These are phyloP conservation scores for Camelina hispida DNA, from an alignment of 345 rosid species.

Conservation along the genomic window DNA sequence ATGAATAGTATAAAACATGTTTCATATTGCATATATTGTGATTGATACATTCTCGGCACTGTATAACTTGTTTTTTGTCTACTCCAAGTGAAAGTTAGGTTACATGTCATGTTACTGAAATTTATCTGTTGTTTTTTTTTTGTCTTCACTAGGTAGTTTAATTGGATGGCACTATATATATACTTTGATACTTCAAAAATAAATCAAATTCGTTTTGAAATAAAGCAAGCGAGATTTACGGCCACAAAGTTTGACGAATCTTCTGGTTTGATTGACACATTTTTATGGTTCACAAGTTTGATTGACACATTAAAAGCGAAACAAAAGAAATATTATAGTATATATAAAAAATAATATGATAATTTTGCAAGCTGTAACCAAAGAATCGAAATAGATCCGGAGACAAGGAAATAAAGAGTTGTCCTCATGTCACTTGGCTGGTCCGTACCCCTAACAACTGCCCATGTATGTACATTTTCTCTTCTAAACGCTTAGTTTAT, in stretches of 20 bases:
- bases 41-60: background rate
- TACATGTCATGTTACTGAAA: conserved; percentile 9
- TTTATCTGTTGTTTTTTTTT: background rate
- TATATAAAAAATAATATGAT: background rate
- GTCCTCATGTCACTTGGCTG: conserved; percentile 40
- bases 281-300: background rate
- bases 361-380: conserved; percentile 32
- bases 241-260: conserved; percentile 45
- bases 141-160: background rate
- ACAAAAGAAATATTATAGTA: background rate
- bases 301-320: conserved; percentile 42
- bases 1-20: background rate
- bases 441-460: conserved; percentile 14
- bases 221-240: conserved; percentile 37
- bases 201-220: background rate
- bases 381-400: conserved; percentile 32
- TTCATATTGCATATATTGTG: background rate
- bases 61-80: background rate
- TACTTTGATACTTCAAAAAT: background rate
- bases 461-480: background rate
- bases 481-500: background rate
- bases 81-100: conserved; percentile 13
- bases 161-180: background rate
- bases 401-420: conserved; percentile 40
- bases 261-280: conserved; percentile 38